phyloP scores from a whole-genome alignment of 768 basidiomycete species.

The Podaxis sp. region DNA sequence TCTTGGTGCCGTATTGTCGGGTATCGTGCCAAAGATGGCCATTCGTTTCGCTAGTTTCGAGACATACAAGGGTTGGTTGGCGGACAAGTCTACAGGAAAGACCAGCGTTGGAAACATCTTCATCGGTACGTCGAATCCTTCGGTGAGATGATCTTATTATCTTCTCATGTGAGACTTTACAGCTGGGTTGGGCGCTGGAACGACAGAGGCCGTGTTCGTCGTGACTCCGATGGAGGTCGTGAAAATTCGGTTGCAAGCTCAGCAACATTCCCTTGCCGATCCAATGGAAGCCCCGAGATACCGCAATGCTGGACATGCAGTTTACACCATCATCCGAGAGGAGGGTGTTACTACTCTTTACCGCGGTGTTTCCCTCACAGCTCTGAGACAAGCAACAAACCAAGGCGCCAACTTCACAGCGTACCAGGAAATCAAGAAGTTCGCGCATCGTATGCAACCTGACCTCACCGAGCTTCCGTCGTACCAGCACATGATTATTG shows the following conservation, averaged over 20 bases:
- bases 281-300: slow-evolving; percentile 92
- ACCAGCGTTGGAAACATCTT: slow-evolving; percentile 81
- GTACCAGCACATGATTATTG: slow-evolving; percentile 94
- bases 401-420: slow-evolving; percentile 99
- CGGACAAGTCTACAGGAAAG: slow-evolving; percentile 72
- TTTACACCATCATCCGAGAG: slow-evolving; percentile 90
- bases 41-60: slow-evolving; percentile 99
- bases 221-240: slow-evolving; percentile 99
- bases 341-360: slow-evolving; percentile 86
- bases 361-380: slow-evolving; percentile 90
- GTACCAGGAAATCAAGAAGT: slow-evolving; percentile 93
- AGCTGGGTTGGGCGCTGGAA: slow-evolving; percentile 95
- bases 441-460: slow-evolving; percentile 76
- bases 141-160: not conserved
- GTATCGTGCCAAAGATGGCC: slow-evolving; percentile 99
- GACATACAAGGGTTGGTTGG: slow-evolving; percentile 82
- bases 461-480: slow-evolving; percentile 77
- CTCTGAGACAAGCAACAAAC: slow-evolving; percentile 94
- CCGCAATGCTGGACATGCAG: slow-evolving; percentile 94
- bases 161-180: slow-evolving; percentile 4
- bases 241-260: slow-evolving; percentile 97
- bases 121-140: slow-evolving; percentile 53
- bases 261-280: slow-evolving; percentile 95
- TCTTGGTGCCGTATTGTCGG: slow-evolving; percentile 91
- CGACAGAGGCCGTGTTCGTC: slow-evolving; percentile 91